Conservation (phyloP, 495 filamentous ascomycete genomes). For the Aspergillus hancockii region DNA sequence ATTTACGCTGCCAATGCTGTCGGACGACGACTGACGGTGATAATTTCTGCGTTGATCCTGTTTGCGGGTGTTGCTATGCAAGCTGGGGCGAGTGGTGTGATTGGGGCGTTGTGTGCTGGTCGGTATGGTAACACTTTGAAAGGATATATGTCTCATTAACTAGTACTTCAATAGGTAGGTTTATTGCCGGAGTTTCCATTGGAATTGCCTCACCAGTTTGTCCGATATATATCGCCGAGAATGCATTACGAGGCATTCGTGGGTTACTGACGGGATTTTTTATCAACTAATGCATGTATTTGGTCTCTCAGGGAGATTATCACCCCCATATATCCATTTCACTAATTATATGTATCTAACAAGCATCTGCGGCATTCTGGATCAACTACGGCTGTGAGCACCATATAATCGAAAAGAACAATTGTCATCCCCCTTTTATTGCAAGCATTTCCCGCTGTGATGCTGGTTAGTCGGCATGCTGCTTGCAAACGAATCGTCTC, state of each 20-base stretch:
- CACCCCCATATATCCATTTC: neutral
- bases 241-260: neutral
- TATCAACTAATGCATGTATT: neutral
- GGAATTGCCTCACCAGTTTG: neutral
- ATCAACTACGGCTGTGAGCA: conserved; percentile 2
- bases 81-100: neutral
- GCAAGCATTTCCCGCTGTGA: conserved; percentile 1
- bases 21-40: neutral
- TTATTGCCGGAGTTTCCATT: neutral
- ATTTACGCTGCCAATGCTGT: neutral
- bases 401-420: neutral
- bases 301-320: neutral
- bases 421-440: neutral
- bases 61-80: conserved; percentile 4
- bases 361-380: neutral
- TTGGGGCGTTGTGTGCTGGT: conserved; percentile 1
- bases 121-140: neutral
- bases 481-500: neutral
- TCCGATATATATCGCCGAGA: conserved; percentile 5
- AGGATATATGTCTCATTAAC: neutral
- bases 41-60: neutral
- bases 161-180: neutral
- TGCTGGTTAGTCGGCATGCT: neutral
- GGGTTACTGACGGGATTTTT: conserved; percentile 1
- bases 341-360: too few relatives aligned